Conservation (phyloP, 352 stramenopile species). For the Pythium periplocum region DNA sequence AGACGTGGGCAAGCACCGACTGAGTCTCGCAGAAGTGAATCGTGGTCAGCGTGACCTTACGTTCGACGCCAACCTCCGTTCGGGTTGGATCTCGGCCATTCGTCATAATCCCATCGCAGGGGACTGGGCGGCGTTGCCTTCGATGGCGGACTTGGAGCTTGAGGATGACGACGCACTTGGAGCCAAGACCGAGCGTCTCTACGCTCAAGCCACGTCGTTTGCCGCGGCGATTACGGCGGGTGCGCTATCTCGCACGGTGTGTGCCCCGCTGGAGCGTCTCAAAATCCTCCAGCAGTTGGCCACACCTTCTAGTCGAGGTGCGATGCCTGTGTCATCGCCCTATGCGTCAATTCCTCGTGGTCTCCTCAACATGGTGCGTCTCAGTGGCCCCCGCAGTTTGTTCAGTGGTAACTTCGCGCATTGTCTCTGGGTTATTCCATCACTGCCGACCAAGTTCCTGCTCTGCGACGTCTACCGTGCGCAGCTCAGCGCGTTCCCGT, state of each 20-base stretch:
- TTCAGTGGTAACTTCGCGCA: slow-evolving; percentile 80
- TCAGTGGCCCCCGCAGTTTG: slow-evolving; percentile 49
- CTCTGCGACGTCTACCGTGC: slow-evolving; percentile 66
- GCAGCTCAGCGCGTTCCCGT: slow-evolving; percentile 29
- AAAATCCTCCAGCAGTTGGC: slow-evolving; percentile 81
- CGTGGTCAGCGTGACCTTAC: slow-evolving; percentile 34
- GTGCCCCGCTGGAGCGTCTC: slow-evolving; percentile 68
- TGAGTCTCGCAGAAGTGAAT: slow-evolving; percentile 12
- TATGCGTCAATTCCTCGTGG: slow-evolving; percentile 49
- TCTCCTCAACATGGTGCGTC: slow-evolving; percentile 65
- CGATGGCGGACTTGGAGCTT: slow-evolving; percentile 8
- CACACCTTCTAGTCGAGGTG: slow-evolving; percentile 11
- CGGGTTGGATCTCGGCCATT: slow-evolving; percentile 69
- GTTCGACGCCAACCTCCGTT: slow-evolving; percentile 69
- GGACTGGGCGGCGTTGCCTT: slow-evolving; percentile 53
- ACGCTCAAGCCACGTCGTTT: slow-evolving; percentile 44
- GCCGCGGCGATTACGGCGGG: slow-evolving; percentile 59
- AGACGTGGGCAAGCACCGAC: slow-evolving; percentile 12
- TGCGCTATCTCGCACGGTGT: slow-evolving; percentile 53
- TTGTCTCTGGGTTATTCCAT: slow-evolving; percentile 79
- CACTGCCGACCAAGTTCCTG: slow-evolving; percentile 74
- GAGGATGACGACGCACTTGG: slow-evolving; percentile 18
- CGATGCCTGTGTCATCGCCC: slow-evolving; percentile 12
- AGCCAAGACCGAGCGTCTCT: slow-evolving; percentile 19
- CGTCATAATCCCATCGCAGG: slow-evolving; percentile 58